Evolutionary conservation across 1,284 basidiomycete genomes (phyloP), one percentile per base, ranked within the genome.

Genomic region (Ustilago shanxiensis): DNA sequence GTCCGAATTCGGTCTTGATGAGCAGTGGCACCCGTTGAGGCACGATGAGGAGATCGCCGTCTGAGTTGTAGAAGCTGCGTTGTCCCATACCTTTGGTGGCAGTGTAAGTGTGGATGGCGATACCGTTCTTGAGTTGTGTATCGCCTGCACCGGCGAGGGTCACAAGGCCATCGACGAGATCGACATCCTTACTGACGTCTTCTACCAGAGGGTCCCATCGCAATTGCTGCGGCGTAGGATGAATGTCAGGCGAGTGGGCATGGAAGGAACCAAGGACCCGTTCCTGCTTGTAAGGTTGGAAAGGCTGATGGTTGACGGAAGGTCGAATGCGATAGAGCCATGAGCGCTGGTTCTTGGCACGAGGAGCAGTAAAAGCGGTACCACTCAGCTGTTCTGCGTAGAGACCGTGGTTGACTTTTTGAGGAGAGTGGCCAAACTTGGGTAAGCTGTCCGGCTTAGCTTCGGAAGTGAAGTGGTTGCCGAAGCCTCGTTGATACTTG

Each of bases 1-100:
- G 89, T 64, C 91, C 91, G 69, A 91, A 89, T 85, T 92, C 91
- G 5, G 91, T 92, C 84, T 90, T 90, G 58, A 92, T 89, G 81
- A 91, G 90, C 70, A 92, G 84, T 28, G 90, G 88, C 11, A 91
- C 91, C 78, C 89, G 88, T 82, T 91, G 89, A 5, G 91, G 91
- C 8, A 92, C 87, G 75, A 92, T 90, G 76, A 92, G 85, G 86
- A 92, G 89, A 85, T 92, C 91, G 4, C 91, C 91, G 77, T 92
- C 91, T 51, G 88, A 90, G 80, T 91, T 91, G 81, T 89, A 89
- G 83, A 92, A 91, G 11, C 91, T 90, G 75, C 88, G 89, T 59
- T 89, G 90, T 37, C 87, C 88, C 91, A 92, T 92, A 11, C 89
- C 90, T 51, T 88, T 83, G 81, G 90, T 91, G 20, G 90, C 89